Evolutionary conservation across 2,329 filamentous ascomycete genomes (phyloP).

Genomic region (Xylariaceae sp.): DNA sequence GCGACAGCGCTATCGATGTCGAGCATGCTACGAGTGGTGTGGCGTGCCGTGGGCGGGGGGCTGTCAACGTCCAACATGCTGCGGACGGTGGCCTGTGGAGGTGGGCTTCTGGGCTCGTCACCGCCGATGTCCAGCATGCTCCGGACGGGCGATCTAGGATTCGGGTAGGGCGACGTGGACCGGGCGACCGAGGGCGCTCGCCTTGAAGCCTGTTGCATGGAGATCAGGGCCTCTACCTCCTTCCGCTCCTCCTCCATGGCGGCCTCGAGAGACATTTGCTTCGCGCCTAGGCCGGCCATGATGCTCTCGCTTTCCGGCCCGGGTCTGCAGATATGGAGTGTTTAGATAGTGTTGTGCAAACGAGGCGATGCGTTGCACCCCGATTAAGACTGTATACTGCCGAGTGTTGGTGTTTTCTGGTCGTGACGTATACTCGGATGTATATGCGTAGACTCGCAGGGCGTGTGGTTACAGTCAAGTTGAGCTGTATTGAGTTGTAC

Average conservation of each 20-base stretch:
- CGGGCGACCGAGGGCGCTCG: constrained; percentile 31
- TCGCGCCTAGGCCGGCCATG: constrained; percentile 26
- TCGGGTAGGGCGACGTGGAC: constrained; percentile 53
- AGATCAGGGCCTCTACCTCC: constrained; percentile 33
- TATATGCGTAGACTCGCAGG: no score
- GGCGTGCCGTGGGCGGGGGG: constrained; percentile 31
- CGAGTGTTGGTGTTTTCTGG: no score
- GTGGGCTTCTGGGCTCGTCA: constrained; percentile 36
- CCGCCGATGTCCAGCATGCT: constrained; percentile 62
- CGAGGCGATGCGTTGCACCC: no score
- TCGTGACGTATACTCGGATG: no score
- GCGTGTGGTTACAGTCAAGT: background rate
- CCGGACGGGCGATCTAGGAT: constrained; percentile 63
- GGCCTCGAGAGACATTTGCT: constrained; percentile 33
- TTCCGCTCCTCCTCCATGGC: constrained; percentile 35
- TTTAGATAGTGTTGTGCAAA: no score
- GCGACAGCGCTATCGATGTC: constrained; percentile 42
- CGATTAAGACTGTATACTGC: no score
- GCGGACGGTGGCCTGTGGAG: constrained; percentile 54
- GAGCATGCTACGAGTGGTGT: constrained; percentile 52
- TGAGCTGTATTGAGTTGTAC: background rate
- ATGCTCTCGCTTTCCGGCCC: constrained; percentile 7
- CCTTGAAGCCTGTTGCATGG: constrained; percentile 23
- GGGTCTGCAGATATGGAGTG: no score
- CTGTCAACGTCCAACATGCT: constrained; percentile 64